Evolutionary conservation across 116 monocot species (phyloP), one percentile per base, ranked within the genome.

Genomic region (Papilionanthe hybrid): DNA sequence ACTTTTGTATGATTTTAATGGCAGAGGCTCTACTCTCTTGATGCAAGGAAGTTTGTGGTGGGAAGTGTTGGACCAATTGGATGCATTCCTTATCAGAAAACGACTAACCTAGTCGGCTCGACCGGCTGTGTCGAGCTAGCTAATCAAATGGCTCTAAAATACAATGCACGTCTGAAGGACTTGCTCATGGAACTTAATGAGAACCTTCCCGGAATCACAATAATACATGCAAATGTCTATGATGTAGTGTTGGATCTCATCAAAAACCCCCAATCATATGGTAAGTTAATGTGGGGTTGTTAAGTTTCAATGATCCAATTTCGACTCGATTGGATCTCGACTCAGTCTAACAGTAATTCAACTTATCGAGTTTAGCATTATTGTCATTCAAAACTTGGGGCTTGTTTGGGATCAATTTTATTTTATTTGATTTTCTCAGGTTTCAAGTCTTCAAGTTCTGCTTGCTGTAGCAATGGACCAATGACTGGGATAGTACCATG

Each of bases 41-140:
- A 85, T 73, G 88, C 92, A 23, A 77, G 90, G 53, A 93, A 93
- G 37, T 85, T 93, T 68, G 88, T 88, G 45, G 77, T 93, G 57
- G 90, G 86, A 13, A 90, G 87, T 44, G 83, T 93, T 0, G 88
- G 86, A 1, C 92, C 92, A 0, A 79, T 93, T 10, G 92, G 90
- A 0, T 93, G 90, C 88, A 90, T 93, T 56, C 92, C 92, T 2
- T 92, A 93, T 79, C 92, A 93, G 72, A 90, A 86, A 81, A 82
- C 88, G 5, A 88, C 90, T 0, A 92, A 92, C 55, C 67, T 76
- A 17, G 17, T 90, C 7, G 78, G 27, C 0, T 72, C 76, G 42
- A 67, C 55, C 27, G 82, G 88, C 25, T 92, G 92, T 42, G 90
- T 88, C 5, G 80, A 81, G 23, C 29, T 90, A 13, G 86, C 92